phyloP scores from a whole-genome alignment of 2,329 filamentous ascomycete genomes.

The Chalaropsis thielavioides region DNA sequence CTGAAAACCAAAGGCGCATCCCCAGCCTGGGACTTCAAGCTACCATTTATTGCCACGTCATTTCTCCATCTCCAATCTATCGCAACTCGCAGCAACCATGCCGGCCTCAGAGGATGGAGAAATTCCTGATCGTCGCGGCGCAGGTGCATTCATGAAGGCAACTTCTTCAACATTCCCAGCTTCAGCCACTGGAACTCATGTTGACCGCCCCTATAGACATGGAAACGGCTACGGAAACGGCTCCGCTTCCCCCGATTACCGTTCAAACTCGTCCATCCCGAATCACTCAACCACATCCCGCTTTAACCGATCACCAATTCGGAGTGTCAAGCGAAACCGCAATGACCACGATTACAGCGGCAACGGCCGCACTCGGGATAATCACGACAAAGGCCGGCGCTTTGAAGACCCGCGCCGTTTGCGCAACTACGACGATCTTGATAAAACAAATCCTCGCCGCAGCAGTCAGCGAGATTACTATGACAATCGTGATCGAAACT shows the following conservation, averaged over 20 bases:
- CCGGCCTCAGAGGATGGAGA: not conserved
- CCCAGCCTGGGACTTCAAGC: not conserved
- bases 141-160: constrained; percentile 50
- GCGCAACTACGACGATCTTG: constrained; percentile 49
- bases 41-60: not conserved
- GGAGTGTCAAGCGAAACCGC: constrained; percentile 45
- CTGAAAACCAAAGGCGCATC: not conserved
- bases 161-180: constrained; percentile 40
- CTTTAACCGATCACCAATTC: not conserved
- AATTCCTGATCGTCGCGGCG: not conserved
- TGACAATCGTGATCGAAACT: constrained; percentile 40
- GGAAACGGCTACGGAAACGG: not conserved
- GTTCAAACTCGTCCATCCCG: not conserved
- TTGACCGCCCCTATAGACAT: constrained; percentile 82
- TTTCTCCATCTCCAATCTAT: not conserved
- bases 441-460: constrained; percentile 20
- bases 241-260: constrained; percentile 34
- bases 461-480: constrained; percentile 36
- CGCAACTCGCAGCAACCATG: not conserved
- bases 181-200: constrained; percentile 62
- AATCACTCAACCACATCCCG: constrained; percentile 19
- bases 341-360: constrained; percentile 48
- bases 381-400: not conserved
- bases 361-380: constrained; percentile 39
- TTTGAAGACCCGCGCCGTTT: constrained; percentile 41